These are phyloP conservation scores for Pelargonium cotyledonis DNA, from an alignment of 441 rosid genomes.

Conservation along the genomic window DNA sequence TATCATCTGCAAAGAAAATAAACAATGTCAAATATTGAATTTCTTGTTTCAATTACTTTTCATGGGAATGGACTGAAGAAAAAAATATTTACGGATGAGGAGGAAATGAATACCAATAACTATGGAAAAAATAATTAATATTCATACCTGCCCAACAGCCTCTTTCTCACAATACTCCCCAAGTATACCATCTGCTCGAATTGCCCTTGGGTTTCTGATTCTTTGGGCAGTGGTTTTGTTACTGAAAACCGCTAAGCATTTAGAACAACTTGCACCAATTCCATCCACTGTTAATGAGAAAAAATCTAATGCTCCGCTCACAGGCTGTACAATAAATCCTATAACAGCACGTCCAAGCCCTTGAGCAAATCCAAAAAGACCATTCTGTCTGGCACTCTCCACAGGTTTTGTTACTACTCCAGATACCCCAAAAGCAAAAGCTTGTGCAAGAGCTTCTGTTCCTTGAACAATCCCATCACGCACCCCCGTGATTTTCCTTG, in stretches of 20 bases:
- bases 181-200: conserved; percentile 68
- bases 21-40: conserved; percentile 5
- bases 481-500: conserved; percentile 94
- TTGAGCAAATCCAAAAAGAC: conserved; percentile 89
- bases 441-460: conserved; percentile 98
- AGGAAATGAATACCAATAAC: no score
- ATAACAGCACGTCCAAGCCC: conserved; percentile 89
- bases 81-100: no score
- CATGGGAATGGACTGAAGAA: background rate
- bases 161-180: conserved; percentile 83
- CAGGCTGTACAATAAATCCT: conserved; percentile 88
- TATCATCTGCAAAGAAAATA: conserved; percentile 58
- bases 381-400: conserved; percentile 90
- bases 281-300: conserved; percentile 95
- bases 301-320: conserved; percentile 96
- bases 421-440: conserved; percentile 96
- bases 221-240: conserved; percentile 61
- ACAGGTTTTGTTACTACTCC: conserved; percentile 95
- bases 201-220: conserved; percentile 89
- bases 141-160: conserved; percentile 87
- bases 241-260: conserved; percentile 76
- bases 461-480: conserved; percentile 96
- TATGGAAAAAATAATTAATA: background rate
- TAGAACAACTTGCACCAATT: conserved; percentile 91
- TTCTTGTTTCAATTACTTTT: background rate